Evolutionary conservation across 2,329 filamentous ascomycete genomes (phyloP), one percentile per base, ranked within the genome.

Genomic region (Fusarium oxysporum): DNA sequence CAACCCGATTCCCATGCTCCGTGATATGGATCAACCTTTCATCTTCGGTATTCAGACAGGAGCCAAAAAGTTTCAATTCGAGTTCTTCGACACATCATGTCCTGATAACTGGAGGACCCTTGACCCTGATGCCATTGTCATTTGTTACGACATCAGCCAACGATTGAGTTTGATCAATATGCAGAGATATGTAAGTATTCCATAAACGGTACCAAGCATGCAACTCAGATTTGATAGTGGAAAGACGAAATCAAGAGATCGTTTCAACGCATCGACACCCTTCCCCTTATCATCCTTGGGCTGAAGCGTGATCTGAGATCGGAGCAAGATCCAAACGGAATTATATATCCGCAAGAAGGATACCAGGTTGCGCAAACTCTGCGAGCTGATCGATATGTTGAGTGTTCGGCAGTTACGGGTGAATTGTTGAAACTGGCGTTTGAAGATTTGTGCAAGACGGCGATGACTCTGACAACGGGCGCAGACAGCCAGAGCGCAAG

Each of bases 71-170:
- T 89, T 87, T 76, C 84, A 87, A 32, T 83, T 91, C 70, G 87
- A 90, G 76, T 90, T 91, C 74, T 87, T 86, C 71, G 90, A 91
- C 77, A 91, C 89, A 3, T 85, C 86, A 13, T 85, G 84, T 74
- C 88, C 89, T 8, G 86, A 88, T 30, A 87, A 85, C 76, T 92
- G 90, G 90, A 85, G 83, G 51, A 81, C 87, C n/a, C 81, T 91
- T 23, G 83, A 84, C 19, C 90, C 90, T 1, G 86, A 91, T 77
- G 81, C 91, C 35, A 81, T 91, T 56, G 81, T 91, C 33, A 80
- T 91, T 65, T 91, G 89, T 80, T 91, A 88, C 76, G 89, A 91
- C 76, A 90, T 91, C 75, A 88, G 86, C 79, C 86, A 87, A 70
- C 84, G 89, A 45, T 77, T 87, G 47, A 90, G 85, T 73, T 84